A percentile compares a stretch with the other conserved stretches of the same genome.
Conservation (phyloP, 495 filamentous ascomycete genomes). For the Aspergillus bertholletiae region DNA sequence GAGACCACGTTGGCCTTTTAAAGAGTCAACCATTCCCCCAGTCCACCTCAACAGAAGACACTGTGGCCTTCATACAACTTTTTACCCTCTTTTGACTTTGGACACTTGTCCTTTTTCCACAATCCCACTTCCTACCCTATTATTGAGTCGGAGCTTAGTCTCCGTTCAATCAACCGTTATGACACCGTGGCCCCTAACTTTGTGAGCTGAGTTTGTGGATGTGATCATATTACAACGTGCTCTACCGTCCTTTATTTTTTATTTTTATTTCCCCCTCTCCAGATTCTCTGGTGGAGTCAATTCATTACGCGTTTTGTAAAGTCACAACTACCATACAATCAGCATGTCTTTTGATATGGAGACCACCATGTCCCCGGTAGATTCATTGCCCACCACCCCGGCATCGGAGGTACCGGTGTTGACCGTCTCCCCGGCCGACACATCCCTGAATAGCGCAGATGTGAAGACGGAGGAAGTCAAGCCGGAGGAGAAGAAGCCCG, state of each 20-base stretch:
- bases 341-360: conserved; percentile 27
- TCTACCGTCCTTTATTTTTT: not conserved
- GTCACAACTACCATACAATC: conserved; percentile 10
- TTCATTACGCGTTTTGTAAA: not conserved
- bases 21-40: conserved; percentile 27
- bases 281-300: no score
- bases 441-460: conserved; percentile 30
- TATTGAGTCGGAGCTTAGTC: conserved; percentile 11
- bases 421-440: conserved; percentile 51
- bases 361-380: conserved; percentile 31
- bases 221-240: not conserved
- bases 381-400: conserved; percentile 31
- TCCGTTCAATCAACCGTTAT: conserved; percentile 31
- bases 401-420: conserved; percentile 35
- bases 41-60: no score
- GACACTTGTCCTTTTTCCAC: conserved; percentile 35
- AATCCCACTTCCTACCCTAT: not conserved
- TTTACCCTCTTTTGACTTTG: conserved; percentile 10
- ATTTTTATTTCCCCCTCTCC: no score
- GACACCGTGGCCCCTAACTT: conserved; percentile 33
- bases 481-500: conserved; percentile 66
- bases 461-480: conserved; percentile 28
- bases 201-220: conserved; percentile 9
- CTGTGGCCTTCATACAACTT: conserved; percentile 6
- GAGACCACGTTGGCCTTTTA: conserved; percentile 49